Base-by-base conservation (phyloP, 176 grass and related monocot genomes). In the Raddia guianensis region DNA sequence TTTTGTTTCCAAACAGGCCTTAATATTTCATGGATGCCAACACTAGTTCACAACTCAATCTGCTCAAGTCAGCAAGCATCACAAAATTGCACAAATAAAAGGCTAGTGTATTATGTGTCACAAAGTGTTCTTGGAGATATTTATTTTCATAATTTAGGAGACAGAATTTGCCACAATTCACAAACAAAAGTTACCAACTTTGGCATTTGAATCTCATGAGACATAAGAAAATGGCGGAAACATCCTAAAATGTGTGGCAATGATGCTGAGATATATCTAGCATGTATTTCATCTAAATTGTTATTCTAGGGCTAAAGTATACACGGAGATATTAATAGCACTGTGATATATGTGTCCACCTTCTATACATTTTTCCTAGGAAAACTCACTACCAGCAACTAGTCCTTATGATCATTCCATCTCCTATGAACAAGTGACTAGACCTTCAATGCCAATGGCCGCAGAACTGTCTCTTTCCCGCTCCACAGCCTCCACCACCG, bases 341-440 rank as follows among this genome's bases (percentile, higher is more conserved):
- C 43, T 45, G 18, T 73, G 73, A 82, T 75, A 75, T 64, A 72
- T 78, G 52, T 42, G 73, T 37, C 66, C 72, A 90, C 73, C 57
- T 82, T 82, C 59, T 90, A 82, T 86, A 90, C 60, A 86, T 66
- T 77, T 82, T 58, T 16, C 74, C 88, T 82, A 82, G 46, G 51
- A 82, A 78, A 76, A 54, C 55, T 54, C 63, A 82, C 83, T 78
- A 78, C 21, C 62, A 82, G 70, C 74, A 83, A 62, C 75, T 83
- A 74, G 46, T 34, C 54, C 80, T 49, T 63, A 77, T 87, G 47
- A 16, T 44, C 40, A 72, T 81, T 80, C 65, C 76, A 83, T 87
- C 49, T 87, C 49, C 85, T 93, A 97, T 57, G 84, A 93, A 80
- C 91, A 97, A 76, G 84, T 91, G 68, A 97, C 67, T 43, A 93